phyloP scores from a whole-genome alignment of 768 basidiomycete species.

The Tylopilus balloui region DNA sequence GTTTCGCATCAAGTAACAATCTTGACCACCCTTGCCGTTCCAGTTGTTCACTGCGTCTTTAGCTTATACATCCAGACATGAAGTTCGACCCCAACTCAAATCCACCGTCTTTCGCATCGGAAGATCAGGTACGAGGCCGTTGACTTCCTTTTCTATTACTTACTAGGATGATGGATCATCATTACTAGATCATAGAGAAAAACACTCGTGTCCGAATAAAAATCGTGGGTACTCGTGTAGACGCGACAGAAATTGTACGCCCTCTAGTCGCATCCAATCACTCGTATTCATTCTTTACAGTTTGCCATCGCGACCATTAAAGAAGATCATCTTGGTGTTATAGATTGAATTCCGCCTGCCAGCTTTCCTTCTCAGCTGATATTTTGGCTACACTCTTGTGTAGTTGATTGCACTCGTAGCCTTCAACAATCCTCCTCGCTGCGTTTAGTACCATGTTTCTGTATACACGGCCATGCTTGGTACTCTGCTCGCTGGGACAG shows the following conservation, averaged over 20 bases:
- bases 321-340: slow-evolving; percentile 94
- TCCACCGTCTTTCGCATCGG: slow-evolving; percentile 93
- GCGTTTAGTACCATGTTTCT: not conserved
- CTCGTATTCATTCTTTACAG: slow-evolving; percentile 36
- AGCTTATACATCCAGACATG: slow-evolving; percentile 95
- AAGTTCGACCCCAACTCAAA: slow-evolving; percentile 94
- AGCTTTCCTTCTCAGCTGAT: not conserved
- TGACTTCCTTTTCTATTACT: not conserved
- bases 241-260: slow-evolving; percentile 94
- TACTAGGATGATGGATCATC: not conserved
- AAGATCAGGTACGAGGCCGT: slow-evolving; percentile 62
- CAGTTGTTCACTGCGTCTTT: slow-evolving; percentile 6
- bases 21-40: slow-evolving; percentile 6
- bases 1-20: slow-evolving; percentile 85
- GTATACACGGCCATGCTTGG: not conserved
- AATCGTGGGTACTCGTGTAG: slow-evolving; percentile 97
- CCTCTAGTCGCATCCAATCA: slow-evolving; percentile 10
- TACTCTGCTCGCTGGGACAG: not conserved
- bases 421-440: not conserved
- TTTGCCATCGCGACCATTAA: slow-evolving; percentile 98
- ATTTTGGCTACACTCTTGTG: no score
- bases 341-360: slow-evolving; percentile 48
- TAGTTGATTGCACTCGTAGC: not conserved
- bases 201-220: slow-evolving; percentile 90
- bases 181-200: slow-evolving; percentile 79